Base-by-base conservation (phyloP, 2,329 filamentous ascomycete species). In the Nigrograna mackinnonii region DNA sequence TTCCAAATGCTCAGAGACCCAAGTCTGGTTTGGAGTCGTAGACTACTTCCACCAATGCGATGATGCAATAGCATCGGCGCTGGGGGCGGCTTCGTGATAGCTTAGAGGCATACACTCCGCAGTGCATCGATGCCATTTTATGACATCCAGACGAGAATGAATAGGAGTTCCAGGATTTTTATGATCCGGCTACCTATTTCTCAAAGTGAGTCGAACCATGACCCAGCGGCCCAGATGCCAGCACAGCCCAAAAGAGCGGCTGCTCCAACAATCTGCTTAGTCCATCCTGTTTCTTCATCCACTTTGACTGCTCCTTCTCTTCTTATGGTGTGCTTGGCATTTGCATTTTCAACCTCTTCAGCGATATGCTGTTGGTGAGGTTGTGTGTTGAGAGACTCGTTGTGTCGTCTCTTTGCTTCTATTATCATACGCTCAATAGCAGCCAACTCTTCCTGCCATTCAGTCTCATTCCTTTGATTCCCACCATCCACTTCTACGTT, bases 401-500 rank as follows among this genome's bases (percentile, higher is more conserved):
- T 68, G 40, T 69, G 60, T 17, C 59, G 45, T 44, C 63, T 75
- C 72, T 66, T 66, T 22, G 69, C 60, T 72, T 77, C 59, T 80
- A 88, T 69, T 22, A 82, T 78, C 54, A 85, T 72, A 39, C 69
- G 72, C 32, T 77, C 87, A 35, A 96, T 78, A n/a, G 85, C 82
- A 22, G 87, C 72, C 47, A 96, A 70, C 57, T 96, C 91, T 54
- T 91, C 85, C 47, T 74, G 73, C 68, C 81, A 74, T 17, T 68
- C 61, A 13, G 69, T 71, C 35, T 69, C 66, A 24, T 70, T 69
- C 61, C 70, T 41, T 58, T 67, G 22, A 61, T 66, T 26, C 73
- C 79, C 40, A 74, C 71, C 46, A 53, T 94, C 89, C 3, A 97
- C 83, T 70, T 97, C 94, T 3, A 99, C 91, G 55, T 92, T 95